Evolutionary conservation across 75 land plant species (phyloP).

Genomic region (Pinus taeda): DNA sequence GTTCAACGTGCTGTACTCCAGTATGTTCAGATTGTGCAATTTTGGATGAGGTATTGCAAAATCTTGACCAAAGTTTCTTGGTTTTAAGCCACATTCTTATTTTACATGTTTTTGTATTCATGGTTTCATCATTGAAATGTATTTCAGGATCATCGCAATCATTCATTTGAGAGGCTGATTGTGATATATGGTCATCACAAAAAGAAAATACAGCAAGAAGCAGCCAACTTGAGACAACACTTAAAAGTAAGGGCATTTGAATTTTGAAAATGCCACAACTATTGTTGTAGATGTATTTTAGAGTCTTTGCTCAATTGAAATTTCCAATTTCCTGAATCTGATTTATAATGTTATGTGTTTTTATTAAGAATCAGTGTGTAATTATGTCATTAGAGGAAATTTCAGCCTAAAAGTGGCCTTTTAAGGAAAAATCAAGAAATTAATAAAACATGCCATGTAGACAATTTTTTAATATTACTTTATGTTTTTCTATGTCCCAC

Average conservation of each 20-base stretch:
- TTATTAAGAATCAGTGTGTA: not conserved
- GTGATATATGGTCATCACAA: conserved; percentile 29
- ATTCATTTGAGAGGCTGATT: conserved; percentile 31
- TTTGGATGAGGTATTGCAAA: conserved; percentile 20
- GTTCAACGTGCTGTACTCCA: conserved; percentile 26
- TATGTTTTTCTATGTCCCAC: too few relatives aligned
- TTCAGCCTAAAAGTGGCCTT: too few relatives aligned
- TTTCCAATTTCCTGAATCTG: not conserved
- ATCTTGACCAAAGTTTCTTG: not conserved
- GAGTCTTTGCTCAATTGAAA: not conserved
- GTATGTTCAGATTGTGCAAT: conserved; percentile 37
- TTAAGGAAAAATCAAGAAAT: too few relatives aligned
- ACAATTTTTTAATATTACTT: too few relatives aligned
- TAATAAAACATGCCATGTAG: too few relatives aligned
- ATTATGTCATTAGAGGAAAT: not conserved
- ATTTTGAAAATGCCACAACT: not conserved
- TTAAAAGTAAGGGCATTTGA: conserved; percentile 10
- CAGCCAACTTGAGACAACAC: conserved; percentile 21
- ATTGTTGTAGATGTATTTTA: not conserved
- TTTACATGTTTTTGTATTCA: not conserved
- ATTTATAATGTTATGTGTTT: not conserved
- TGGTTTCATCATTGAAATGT: not conserved
- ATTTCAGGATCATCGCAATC: conserved; percentile 25
- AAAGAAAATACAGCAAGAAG: conserved; percentile 27
- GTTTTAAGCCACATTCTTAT: not conserved